Evolutionary conservation across 306 rosid genomes (phyloP), one percentile per base, ranked within the genome.

Genomic region (Herpetospermum pedunculosum): DNA sequence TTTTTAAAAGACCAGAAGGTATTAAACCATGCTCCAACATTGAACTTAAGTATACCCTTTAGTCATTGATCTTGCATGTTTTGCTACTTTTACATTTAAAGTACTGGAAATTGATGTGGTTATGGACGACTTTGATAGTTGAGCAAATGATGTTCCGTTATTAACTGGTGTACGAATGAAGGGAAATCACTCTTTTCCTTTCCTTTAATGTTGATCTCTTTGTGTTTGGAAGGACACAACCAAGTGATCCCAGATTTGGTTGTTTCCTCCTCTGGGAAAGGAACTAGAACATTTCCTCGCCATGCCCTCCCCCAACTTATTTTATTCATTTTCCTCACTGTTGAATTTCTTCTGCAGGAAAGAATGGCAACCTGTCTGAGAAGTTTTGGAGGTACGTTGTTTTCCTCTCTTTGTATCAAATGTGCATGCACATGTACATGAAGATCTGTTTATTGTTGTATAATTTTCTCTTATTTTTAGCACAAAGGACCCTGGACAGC

Each of bases 401-500:
- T 21, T 72, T 8, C 19, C 19, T 26, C 4, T n/a, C 7, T 1
- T 79, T 19, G 3, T 50, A 15, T 34, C 16, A 1, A 49, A 74
- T 74, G 38, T 14, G 30, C 28, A 37, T 57, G 28, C 21, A 0
- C 16, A 34, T 74, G 48, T 41, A 37, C 18, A 32, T n/a, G n/a
- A n/a, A n/a, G n/a, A 41, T 53, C 25, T 74, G 15, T 28, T 25
- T 15, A 25, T 5, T 55, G 69, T 48, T 34, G 75, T 19, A 3
- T 46, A 14, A 12, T 67, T 58, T 58, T 58, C 8, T 8, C 7
- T 50, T 67, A 3, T 84, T n/a, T n/a, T 21, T 78, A 92, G 98
- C 87, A 93, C 98, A 12, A 93, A 89, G 87, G 98, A 93, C 72
- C 89, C 97, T 41, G 98, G 96, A 46, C 92, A 93, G 83, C 32